These are phyloP conservation scores for Cytospora piceicola DNA, from an alignment of 2,329 filamentous ascomycete species.

Conservation along the genomic window DNA sequence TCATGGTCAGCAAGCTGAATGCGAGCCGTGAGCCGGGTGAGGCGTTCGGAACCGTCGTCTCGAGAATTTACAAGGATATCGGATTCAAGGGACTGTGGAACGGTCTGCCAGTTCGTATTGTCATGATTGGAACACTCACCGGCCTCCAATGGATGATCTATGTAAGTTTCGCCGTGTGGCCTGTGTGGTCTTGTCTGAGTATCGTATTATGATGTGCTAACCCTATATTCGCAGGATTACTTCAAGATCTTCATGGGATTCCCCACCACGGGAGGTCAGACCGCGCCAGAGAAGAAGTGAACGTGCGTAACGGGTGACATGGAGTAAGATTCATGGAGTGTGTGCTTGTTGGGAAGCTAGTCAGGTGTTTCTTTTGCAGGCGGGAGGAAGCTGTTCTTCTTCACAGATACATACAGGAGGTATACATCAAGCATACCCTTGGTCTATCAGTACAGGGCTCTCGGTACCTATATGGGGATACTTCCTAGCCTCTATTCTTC, in stretches of 20 bases:
- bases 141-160: slow-evolving; percentile 95
- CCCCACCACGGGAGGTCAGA: slow-evolving; percentile 76
- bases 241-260: slow-evolving; percentile 91
- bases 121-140: slow-evolving; percentile 85
- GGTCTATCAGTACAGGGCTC: too few relatives aligned
- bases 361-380: not conserved
- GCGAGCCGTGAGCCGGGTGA: slow-evolving; percentile 76
- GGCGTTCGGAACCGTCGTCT: slow-evolving; percentile 74
- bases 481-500: too few relatives aligned
- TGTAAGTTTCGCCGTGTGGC: slow-evolving; percentile 48
- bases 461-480: too few relatives aligned
- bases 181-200: not conserved
- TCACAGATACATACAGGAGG: too few relatives aligned
- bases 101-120: slow-evolving; percentile 79
- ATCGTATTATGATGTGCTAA: slow-evolving; percentile 28
- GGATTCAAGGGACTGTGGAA: slow-evolving; percentile 92
- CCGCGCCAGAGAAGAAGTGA: slow-evolving; percentile 57
- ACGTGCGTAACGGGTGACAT: too few relatives aligned
- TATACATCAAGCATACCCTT: too few relatives aligned
- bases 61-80: slow-evolving; percentile 83
- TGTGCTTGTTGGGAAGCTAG: not conserved
- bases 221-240: slow-evolving; percentile 61
- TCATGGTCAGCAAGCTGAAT: slow-evolving; percentile 94
- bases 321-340: not conserved
- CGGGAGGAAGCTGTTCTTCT: not conserved